Evolutionary conservation across 306 rosid species (phyloP).

Genomic region (Lablab purpureus): DNA sequence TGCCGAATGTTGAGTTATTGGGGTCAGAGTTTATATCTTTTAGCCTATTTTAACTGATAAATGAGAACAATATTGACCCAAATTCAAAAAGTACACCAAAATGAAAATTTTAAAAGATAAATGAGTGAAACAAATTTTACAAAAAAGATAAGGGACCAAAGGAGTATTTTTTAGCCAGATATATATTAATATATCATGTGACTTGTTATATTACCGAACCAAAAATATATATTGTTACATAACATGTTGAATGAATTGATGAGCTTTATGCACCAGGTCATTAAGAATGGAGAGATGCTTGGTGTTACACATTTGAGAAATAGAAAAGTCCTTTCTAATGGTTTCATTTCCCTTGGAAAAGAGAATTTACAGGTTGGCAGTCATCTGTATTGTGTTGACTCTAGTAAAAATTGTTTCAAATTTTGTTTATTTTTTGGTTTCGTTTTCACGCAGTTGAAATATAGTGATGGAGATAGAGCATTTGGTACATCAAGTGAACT

Average conservation of each 20-base stretch:
- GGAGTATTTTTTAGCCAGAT: not conserved
- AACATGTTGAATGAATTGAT: conserved; percentile 4
- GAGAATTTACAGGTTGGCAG: conserved; percentile 12
- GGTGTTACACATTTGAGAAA: conserved; percentile 29
- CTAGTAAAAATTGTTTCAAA: not conserved
- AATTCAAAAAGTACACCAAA: not conserved
- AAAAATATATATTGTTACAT: too few relatives aligned
- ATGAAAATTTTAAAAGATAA: not conserved
- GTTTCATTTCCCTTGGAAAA: conserved; percentile 19
- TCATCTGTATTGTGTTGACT: not conserved
- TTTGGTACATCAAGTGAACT: conserved; percentile 19
- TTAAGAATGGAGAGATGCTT: conserved; percentile 28
- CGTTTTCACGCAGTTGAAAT: conserved; percentile 14
- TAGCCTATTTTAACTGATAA: too few relatives aligned
- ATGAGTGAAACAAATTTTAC: not conserved
- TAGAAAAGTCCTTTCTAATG: conserved; percentile 17
- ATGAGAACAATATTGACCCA: not conserved
- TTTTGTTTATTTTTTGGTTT: not conserved
- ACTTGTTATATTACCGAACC: too few relatives aligned
- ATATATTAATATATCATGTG: not conserved
- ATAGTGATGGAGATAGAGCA: conserved; percentile 18
- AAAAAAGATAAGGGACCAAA: not conserved
- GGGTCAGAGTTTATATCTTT: not conserved
- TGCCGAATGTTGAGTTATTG: not conserved
- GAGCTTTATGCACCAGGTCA: conserved; percentile 16